phyloP scores from a whole-genome alignment of 441 rosid genomes.

The Erodium moschatum region DNA sequence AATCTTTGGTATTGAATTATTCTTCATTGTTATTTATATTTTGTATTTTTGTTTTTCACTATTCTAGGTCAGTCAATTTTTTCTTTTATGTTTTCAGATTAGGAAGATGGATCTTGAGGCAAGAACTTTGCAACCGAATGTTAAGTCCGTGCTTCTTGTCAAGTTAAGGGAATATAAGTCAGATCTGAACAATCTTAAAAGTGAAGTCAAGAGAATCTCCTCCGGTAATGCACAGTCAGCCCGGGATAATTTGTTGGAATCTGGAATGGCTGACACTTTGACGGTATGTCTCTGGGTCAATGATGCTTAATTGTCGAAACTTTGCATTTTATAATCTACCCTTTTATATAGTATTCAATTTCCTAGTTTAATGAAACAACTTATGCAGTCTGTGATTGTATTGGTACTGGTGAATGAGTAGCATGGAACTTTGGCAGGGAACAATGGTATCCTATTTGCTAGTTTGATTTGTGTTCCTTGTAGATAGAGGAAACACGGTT shows the following conservation, averaged over 20 bases:
- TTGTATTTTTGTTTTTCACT: not conserved
- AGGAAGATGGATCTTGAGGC: slow-evolving; percentile 97
- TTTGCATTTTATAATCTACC: not conserved
- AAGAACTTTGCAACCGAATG: slow-evolving; percentile 76
- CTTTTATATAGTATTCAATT: not conserved
- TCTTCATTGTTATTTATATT: not conserved
- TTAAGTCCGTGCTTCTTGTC: slow-evolving; percentile 70
- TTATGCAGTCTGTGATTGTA: not conserved
- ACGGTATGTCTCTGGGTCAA: slow-evolving; percentile 38
- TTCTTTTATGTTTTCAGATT: slow-evolving; percentile 35
- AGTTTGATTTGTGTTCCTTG: not conserved
- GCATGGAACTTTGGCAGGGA: not conserved
- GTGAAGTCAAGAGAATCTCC: slow-evolving; percentile 61
- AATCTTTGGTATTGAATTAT: slow-evolving; percentile 47
- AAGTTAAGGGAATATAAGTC: slow-evolving; percentile 89
- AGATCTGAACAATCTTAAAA: slow-evolving; percentile 87
- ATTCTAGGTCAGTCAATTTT: slow-evolving; percentile 6
- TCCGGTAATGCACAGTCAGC: slow-evolving; percentile 55
- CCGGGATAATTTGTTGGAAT: slow-evolving; percentile 72
- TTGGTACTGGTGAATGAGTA: not conserved
- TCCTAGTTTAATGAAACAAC: not conserved
- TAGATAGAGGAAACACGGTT: not conserved
- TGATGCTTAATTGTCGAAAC: not conserved
- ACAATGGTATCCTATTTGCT: not conserved
- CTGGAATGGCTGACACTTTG: slow-evolving; percentile 75